These are phyloP conservation scores for Citrus hindsii DNA, from an alignment of 345 rosid genomes.

Conservation along the genomic window DNA sequence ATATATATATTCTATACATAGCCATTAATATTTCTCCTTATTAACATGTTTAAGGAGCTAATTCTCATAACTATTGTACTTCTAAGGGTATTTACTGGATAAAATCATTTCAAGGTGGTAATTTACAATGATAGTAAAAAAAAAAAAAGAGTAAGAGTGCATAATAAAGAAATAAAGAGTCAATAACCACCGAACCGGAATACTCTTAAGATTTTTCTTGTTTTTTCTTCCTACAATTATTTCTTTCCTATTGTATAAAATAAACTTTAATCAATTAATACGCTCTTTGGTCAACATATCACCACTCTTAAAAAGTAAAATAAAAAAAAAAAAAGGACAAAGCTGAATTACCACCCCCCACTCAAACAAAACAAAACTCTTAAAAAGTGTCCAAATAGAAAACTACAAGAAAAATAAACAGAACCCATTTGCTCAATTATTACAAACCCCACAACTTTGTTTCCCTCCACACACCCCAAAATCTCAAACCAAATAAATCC, in stretches of 20 bases:
- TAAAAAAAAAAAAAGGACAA: background rate
- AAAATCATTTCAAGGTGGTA: too few species aligned
- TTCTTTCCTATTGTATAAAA: background rate
- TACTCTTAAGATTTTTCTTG: background rate
- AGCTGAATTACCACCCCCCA: background rate
- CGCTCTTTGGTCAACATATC: constrained; percentile 5
- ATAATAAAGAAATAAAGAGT: background rate
- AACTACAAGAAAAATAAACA: constrained; percentile 6
- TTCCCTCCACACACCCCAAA: constrained; percentile 3
- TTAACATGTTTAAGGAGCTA: too few species aligned
- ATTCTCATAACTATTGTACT: too few species aligned
- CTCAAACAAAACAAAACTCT: background rate
- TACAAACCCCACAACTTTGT: constrained; percentile 24
- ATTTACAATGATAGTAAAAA: background rate
- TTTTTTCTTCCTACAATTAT: background rate
- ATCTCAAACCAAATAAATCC: constrained; percentile 29
- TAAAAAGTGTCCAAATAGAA: constrained; percentile 5
- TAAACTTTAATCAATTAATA: background rate
- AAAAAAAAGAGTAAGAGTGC: too few species aligned
- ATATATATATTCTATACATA: background rate
- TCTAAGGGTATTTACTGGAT: too few species aligned
- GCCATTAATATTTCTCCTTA: too few species aligned
- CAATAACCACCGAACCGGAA: background rate
- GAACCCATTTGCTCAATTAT: constrained; percentile 21
- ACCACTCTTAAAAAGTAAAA: background rate